Evolutionary conservation across 495 filamentous ascomycete species (phyloP).

Genomic region (Talaromyces thailandensis): DNA sequence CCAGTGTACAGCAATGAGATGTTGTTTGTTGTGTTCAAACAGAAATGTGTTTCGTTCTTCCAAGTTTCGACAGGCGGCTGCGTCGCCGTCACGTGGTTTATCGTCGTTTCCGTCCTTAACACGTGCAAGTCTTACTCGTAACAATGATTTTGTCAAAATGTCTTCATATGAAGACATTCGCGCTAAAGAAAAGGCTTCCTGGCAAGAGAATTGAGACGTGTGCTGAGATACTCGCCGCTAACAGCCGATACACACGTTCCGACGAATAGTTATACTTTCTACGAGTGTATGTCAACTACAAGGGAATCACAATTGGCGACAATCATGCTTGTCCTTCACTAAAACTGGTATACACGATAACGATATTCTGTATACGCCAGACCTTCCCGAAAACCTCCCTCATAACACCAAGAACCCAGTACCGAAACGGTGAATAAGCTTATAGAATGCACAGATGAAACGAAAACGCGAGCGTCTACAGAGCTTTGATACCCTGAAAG

Average conservation of each 20-base stretch:
- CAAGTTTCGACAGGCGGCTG: background rate
- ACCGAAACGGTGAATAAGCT: background rate
- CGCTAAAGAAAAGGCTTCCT: background rate
- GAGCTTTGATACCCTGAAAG: slow-evolving; percentile 75
- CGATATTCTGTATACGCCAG: background rate
- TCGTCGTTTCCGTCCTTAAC: background rate
- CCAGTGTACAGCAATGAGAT: background rate
- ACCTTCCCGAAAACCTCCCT: background rate
- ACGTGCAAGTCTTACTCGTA: background rate
- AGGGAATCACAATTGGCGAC: background rate
- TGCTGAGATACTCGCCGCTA: background rate
- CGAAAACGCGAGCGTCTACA: slow-evolving; percentile 36
- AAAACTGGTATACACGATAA: background rate
- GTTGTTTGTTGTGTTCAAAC: background rate
- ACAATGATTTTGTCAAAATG: background rate
- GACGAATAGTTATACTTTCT: background rate
- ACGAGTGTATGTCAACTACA: background rate
- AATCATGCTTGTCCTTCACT: background rate
- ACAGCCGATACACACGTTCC: background rate
- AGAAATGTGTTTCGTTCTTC: background rate
- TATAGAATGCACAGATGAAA: background rate
- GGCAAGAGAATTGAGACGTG: background rate
- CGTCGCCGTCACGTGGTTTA: background rate
- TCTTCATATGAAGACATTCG: background rate
- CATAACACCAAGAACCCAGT: background rate